A percentile compares a stretch with the other conserved stretches of the same genome.
Evolutionary conservation across 345 rosid species (phyloP).

Genomic region (Gossypium turneri): DNA sequence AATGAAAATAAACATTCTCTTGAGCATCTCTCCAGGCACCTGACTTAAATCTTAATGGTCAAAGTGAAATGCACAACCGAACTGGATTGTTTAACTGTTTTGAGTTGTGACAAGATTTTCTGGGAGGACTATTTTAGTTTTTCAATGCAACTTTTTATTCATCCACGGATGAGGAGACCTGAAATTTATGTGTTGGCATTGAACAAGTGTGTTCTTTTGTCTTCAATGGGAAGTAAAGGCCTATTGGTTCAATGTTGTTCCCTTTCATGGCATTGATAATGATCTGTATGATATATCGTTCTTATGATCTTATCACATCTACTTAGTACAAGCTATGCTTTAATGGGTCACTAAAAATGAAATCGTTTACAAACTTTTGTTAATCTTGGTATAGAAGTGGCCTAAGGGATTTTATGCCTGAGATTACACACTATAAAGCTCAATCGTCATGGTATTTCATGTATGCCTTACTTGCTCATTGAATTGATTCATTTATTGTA

Average conservation of each 20-base stretch:
- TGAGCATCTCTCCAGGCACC: background rate
- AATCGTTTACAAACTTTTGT: background rate
- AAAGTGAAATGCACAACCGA: background rate
- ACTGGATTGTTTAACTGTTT: background rate
- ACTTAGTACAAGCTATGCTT: background rate
- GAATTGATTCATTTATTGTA: background rate
- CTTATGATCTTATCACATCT: background rate
- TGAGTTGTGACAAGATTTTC: background rate
- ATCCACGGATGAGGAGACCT: background rate
- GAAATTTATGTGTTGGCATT: background rate
- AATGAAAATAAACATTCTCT: background rate
- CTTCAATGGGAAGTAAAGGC: background rate
- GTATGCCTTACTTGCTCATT: background rate
- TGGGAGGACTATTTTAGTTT: background rate
- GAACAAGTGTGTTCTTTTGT: background rate
- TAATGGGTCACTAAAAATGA: background rate
- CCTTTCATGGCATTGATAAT: conserved; percentile 3
- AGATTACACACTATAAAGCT: background rate
- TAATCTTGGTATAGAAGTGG: background rate
- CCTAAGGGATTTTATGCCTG: background rate
- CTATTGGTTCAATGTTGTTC: background rate
- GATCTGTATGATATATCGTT: background rate
- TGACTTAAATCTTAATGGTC: background rate
- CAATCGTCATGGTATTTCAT: background rate
- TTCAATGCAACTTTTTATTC: background rate